Evolutionary conservation across 768 basidiomycete species (phyloP), one percentile per base, ranked within the genome.

Genomic region (Phanerochaete carnosa): DNA sequence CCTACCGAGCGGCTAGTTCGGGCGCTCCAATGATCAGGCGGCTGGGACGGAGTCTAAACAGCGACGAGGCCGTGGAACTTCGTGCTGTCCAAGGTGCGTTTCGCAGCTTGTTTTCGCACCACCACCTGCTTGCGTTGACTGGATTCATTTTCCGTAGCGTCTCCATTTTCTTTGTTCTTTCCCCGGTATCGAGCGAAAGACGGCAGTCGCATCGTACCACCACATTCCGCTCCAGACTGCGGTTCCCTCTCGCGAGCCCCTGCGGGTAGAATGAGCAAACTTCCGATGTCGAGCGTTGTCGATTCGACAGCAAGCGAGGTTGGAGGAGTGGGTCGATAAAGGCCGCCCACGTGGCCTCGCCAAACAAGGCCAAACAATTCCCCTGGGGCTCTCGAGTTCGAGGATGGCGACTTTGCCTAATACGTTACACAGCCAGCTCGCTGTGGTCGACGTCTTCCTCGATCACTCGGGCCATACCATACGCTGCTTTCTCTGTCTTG

Each of bases 21-120:
- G n/a, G n/a, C n/a, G n/a, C n/a, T n/a, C n/a, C n/a, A n/a, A n/a
- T n/a, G n/a, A n/a, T n/a, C n/a, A 50, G 33, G 33, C 33, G 33
- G 33, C 52, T 60, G 59, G 53, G 43, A n/a, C 19, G 33, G 59
- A 55, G 54, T 45, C 59, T 55, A 60, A 55, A 55, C 59, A 55
- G 53, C 59, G 59, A 60, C 12, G 52, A 45, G 43, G 32, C 54
- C 54, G 39, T 55, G 53, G 39, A 60, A 49, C 30, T 33, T 55
- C 45, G 30, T 4, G 22, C 26, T 16, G 35, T 19, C 8, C 23
- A 37, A 8, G 26, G 25, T 22, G 35, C 26, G 15, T 26, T 55
- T 55, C 15, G 26, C 35, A n/a, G 33, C 54, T 55, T 43, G 11
- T n/a, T 29, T 43, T 29, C 26, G 23, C 7, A 39, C 54, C 11